Base-by-base conservation (phyloP, 768 basidiomycete species). In the Russula abietina region DNA sequence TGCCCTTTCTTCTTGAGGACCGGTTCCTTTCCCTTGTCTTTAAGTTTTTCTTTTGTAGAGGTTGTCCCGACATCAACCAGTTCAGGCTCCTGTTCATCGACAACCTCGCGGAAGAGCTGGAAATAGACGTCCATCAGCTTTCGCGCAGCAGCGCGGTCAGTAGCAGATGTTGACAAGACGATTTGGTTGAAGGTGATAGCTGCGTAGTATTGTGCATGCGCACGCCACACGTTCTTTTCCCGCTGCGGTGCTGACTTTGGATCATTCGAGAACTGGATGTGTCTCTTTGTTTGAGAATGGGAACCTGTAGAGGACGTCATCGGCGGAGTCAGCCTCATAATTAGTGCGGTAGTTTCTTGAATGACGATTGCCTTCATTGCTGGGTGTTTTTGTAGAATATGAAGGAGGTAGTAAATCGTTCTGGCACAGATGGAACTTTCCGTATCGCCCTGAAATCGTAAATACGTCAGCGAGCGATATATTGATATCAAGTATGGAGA, bases 321-420 rank as follows among this genome's bases (percentile, higher is more conserved):
- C 12, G 79, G 68, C 1, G 80, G 70, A 2, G 76, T 66, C 4
- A 89, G 87, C 14, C 83, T 83, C 60, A 96, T 84, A 12, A 96
- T 82, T 26, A 97, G 78, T 0, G 89, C 76, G 1, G 85, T 83
- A 49, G 94, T 84, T 74, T 98, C 97, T 51, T 91, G 87, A 32
- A 95, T 88, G 62, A 99, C 78, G 61, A 98, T 83, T 0, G 77
- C 70, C 75, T 97, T 98, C 96, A 99, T 98, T 2, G 84, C 83
- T 0, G 97, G 95, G 69, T 98, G 97, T 0, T 82, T 72, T 74
- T 98, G 95, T 0, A 98, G 81, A 16, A 97, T 78, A 68, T 93
- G 89, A 28, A 98, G 86, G 36, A 97, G 75, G 72, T 94, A 87
- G 70, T 95, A 86, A 98, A 0, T 36, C 12, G 91, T 88, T 62